These are phyloP conservation scores for Halophytophthora polymorphica DNA, from an alignment of 352 stramenopile genomes.

Conservation along the genomic window DNA sequence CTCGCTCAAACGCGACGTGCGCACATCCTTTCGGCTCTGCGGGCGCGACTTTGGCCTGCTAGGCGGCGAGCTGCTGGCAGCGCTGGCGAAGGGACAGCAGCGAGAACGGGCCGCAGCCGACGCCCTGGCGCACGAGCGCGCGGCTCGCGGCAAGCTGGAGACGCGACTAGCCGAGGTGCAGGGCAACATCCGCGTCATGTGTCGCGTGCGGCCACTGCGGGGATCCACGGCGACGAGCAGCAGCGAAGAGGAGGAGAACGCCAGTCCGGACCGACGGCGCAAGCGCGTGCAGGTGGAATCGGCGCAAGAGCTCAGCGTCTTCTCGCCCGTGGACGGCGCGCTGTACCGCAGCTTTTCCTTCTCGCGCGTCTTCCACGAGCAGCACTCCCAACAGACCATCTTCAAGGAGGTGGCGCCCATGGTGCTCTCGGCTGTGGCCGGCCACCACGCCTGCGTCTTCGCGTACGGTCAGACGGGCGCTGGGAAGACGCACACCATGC, in stretches of 20 bases:
- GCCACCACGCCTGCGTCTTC: slow-evolving; percentile 94
- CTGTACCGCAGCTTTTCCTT: slow-evolving; percentile 85
- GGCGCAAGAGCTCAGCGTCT: slow-evolving; percentile 31
- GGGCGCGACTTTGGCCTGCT: slow-evolving; percentile 69
- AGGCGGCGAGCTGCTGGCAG: slow-evolving; percentile 52
- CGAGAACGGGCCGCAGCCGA: slow-evolving; percentile 32
- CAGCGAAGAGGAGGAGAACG: slow-evolving; percentile 20
- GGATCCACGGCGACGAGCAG: slow-evolving; percentile 1
- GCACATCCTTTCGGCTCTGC: slow-evolving; percentile 65
- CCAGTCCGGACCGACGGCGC: slow-evolving; percentile 15
- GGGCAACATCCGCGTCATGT: slow-evolving; percentile 75
- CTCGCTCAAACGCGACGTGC: slow-evolving; percentile 61
- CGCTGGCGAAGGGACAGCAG: slow-evolving; percentile 31
- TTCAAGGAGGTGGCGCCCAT: slow-evolving; percentile 92
- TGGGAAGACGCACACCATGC: slow-evolving; percentile 39
- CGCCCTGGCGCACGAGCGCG: slow-evolving; percentile 55
- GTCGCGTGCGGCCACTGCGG: slow-evolving; percentile 58
- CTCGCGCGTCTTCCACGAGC: slow-evolving; percentile 79
- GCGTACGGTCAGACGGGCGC: slow-evolving; percentile 90
- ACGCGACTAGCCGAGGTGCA: slow-evolving; percentile 44
- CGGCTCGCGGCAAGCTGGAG: slow-evolving; percentile 37
- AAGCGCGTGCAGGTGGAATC: slow-evolving; percentile 33
- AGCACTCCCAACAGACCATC: slow-evolving; percentile 80
- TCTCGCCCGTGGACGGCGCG: slow-evolving; percentile 39
- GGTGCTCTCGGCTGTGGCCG: slow-evolving; percentile 85